Evolutionary conservation across 1,139 yeast species (phyloP), one percentile per base, ranked within the genome.

Genomic region (Hansenula lynferdii): DNA sequence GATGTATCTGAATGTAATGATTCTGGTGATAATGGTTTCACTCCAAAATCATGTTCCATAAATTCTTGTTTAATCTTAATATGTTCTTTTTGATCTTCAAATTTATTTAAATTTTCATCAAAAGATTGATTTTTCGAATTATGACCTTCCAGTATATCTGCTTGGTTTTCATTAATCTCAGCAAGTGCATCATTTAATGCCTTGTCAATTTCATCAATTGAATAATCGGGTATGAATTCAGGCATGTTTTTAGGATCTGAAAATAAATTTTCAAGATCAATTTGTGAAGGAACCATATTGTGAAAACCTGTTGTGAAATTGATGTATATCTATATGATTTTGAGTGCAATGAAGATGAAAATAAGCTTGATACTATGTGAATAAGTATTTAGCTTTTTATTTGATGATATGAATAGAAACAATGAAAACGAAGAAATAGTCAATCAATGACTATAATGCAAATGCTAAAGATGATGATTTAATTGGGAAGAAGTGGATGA

Each of bases 1-100:
- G 55, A 51, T 14, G 47, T 48, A 40, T 48, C 53, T 7, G 54
- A 45, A 11, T 40, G 22, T 3, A 48, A 28, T 1, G 56, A 52
- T 12, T 44, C 55, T 3, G 56, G 56, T 5, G 55, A 47, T 22
- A 49, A 31, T 16, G 52, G 50, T 28, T 42, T 39, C 18, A 40
- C 6, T n/a, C 25, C 18, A 6, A 38, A 9, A 25, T 23, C 12
- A 34, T 28, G 17, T 27, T 27, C 10, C 34, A 4, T 18, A 15
- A 5, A 24, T 7, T 7, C 15, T 7, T 27, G 14, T 10, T 27
- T 8, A 10, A 17, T 27, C 14, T 9, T 7, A 10, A 17, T 10
- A n/a, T n/a, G n/a, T n/a, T n/a, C n/a, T 5, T 17, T 27, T 5
- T 8, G 5, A 27, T 11, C 16, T 9, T 9, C 19, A 27, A n/a